phyloP scores from a whole-genome alignment of 352 stramenopile genomes.

The Halophytophthora polymorphica region DNA sequence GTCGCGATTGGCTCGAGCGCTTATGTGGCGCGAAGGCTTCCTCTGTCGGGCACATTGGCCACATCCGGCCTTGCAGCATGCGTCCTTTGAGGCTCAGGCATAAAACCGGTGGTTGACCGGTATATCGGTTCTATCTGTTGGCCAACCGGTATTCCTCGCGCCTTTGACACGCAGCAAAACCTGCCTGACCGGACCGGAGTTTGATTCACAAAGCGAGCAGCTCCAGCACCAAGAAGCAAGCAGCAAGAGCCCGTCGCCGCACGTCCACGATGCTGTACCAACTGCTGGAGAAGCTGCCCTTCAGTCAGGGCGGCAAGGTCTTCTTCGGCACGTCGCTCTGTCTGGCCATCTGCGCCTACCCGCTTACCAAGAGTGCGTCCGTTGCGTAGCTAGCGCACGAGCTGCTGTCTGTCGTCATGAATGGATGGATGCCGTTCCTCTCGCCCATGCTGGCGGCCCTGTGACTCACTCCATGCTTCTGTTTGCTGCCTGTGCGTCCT shows the following conservation, averaged over 20 bases:
- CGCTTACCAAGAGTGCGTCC: slow-evolving; percentile 55
- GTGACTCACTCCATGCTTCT: neutral
- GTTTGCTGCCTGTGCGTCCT: slow-evolving; percentile 6
- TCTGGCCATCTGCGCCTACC: slow-evolving; percentile 67
- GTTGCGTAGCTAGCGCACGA: too few relatives aligned
- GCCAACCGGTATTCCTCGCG: too few relatives aligned
- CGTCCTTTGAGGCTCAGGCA: too few relatives aligned
- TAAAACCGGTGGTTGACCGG: too few relatives aligned
- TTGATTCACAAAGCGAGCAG: slow-evolving; percentile 1
- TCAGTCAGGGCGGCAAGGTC: slow-evolving; percentile 71
- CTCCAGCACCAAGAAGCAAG: slow-evolving; percentile 10
- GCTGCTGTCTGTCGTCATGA: neutral
- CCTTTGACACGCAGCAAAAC: slow-evolving; percentile 10
- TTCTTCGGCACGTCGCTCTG: slow-evolving; percentile 64
- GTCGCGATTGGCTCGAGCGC: too few relatives aligned
- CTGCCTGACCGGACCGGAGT: too few relatives aligned
- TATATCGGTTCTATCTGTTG: too few relatives aligned
- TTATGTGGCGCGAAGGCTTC: too few relatives aligned
- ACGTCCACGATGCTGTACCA: slow-evolving; percentile 41
- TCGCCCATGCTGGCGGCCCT: too few relatives aligned
- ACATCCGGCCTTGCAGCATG: too few relatives aligned
- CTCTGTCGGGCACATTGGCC: too few relatives aligned
- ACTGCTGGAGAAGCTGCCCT: slow-evolving; percentile 65
- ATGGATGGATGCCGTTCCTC: neutral
- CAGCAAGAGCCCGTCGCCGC: slow-evolving; percentile 1